Evolutionary conservation across 225 moss, liverwort and hornwort species (phyloP).

Genomic region (Neckera pumila): DNA sequence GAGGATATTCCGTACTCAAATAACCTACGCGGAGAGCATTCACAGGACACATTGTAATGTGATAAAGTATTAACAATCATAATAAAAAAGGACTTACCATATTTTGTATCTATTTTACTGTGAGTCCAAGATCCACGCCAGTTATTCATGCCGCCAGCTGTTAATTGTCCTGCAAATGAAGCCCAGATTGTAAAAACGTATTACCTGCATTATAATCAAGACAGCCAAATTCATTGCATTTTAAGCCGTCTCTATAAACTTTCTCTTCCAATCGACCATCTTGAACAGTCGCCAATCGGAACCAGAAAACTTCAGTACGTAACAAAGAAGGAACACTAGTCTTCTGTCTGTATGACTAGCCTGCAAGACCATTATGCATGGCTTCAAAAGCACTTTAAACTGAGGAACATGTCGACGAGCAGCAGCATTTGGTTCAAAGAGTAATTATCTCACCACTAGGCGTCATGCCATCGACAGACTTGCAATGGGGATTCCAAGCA

Average conservation of each 20-base stretch:
- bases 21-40: not conserved
- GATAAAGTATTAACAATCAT: not conserved
- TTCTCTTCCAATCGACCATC: not conserved
- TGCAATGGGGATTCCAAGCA: constrained; percentile 76
- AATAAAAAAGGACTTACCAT: constrained; percentile 22
- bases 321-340: not conserved
- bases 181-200: not conserved
- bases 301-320: not conserved
- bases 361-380: not conserved
- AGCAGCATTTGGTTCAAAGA: not conserved
- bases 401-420: not conserved
- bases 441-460: constrained; percentile 34
- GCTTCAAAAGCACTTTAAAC: not conserved
- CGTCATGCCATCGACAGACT: constrained; percentile 50
- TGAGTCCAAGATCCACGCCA: constrained; percentile 98
- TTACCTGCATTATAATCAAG: not conserved
- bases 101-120: constrained; percentile 45
- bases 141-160: constrained; percentile 63
- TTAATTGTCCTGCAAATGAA: constrained; percentile 19
- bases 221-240: not conserved
- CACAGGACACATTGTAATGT: not conserved
- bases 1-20: not conserved
- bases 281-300: not conserved
- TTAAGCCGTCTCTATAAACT: not conserved
- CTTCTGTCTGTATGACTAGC: not conserved